A percentile compares a stretch with the other conserved stretches of the same genome.
phyloP scores from a whole-genome alignment of 768 basidiomycete species.

The Macrolepiota fuliginosa region DNA sequence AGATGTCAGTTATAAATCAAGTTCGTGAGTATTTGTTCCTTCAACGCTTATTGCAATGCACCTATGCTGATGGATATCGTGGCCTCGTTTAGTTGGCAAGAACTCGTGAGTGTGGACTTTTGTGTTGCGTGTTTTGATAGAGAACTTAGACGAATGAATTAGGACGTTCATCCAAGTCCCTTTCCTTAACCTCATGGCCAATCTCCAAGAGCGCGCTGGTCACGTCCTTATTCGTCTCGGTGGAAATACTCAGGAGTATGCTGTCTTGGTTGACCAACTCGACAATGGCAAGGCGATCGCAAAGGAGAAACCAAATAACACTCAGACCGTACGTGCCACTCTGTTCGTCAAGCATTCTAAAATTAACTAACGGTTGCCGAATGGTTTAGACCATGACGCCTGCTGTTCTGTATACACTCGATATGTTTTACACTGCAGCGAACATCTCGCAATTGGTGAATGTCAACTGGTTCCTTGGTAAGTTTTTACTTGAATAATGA shows the following conservation, averaged over 20 bases:
- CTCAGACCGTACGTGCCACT: conserved; percentile 19
- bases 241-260: conserved; percentile 77
- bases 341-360: neutral
- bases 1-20: conserved; percentile 69
- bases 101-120: conserved; percentile 38
- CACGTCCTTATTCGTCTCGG: conserved; percentile 65
- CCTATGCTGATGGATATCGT: too few relatives aligned
- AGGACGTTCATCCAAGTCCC: conserved; percentile 54
- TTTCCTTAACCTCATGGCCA: conserved; percentile 75
- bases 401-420: conserved; percentile 58
- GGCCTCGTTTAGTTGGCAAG: conserved; percentile 55
- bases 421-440: conserved; percentile 63
- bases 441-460: conserved; percentile 59
- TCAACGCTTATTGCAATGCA: too few relatives aligned
- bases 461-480: conserved; percentile 66
- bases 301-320: conserved; percentile 22
- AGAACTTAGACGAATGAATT: neutral
- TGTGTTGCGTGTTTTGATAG: conserved; percentile 9
- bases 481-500: neutral
- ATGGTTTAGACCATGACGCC: conserved; percentile 55
- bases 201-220: conserved; percentile 61
- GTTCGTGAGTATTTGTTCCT: conserved; percentile 44
- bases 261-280: conserved; percentile 46
- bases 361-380: neutral
- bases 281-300: conserved; percentile 34